A percentile compares a stretch with the other conserved stretches of the same genome.
Conservation (phyloP, 805 yeast species). For the Yarrowia sp. region DNA sequence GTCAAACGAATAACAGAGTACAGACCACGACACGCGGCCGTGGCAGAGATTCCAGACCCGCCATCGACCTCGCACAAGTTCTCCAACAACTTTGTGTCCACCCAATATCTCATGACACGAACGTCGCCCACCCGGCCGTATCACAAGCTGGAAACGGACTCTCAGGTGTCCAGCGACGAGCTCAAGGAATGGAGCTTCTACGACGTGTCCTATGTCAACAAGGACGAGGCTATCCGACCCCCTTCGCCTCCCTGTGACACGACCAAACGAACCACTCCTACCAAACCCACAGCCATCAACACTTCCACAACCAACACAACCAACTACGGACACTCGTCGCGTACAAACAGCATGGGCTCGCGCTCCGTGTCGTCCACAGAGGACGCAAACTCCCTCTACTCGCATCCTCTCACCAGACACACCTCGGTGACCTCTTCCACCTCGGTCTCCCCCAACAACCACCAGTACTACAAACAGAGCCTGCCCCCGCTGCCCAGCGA, state of each 20-base stretch:
- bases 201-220: conserved; percentile 8
- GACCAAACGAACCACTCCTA: too few relatives aligned
- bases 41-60: conserved; percentile 19
- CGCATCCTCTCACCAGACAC: not conserved
- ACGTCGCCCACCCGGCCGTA: conserved; percentile 7
- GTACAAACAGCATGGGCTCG: conserved; percentile 20
- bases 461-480: conserved; percentile 2
- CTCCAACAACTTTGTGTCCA: conserved; percentile 21
- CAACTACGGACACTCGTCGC: not conserved
- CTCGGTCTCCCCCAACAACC: conserved; percentile 11
- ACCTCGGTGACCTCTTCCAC: not conserved
- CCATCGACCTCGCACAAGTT: conserved; percentile 12
- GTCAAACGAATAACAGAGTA: conserved; percentile 22
- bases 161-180: not conserved
- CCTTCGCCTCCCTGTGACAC: conserved; percentile 5
- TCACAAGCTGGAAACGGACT: not conserved
- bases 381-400: conserved; percentile 5
- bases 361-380: conserved; percentile 1
- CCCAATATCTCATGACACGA: conserved; percentile 1
- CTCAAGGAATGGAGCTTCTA: conserved; percentile 15
- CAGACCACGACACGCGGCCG: conserved; percentile 20
- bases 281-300: too few relatives aligned
- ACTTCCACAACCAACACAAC: too few relatives aligned
- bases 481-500: not conserved
- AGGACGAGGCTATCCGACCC: conserved; percentile 11